Percentiles rank a stretch among this genome's conserved stretches.
Conservation (phyloP, 345 rosid species). For the Dipteronia dyeriana region DNA sequence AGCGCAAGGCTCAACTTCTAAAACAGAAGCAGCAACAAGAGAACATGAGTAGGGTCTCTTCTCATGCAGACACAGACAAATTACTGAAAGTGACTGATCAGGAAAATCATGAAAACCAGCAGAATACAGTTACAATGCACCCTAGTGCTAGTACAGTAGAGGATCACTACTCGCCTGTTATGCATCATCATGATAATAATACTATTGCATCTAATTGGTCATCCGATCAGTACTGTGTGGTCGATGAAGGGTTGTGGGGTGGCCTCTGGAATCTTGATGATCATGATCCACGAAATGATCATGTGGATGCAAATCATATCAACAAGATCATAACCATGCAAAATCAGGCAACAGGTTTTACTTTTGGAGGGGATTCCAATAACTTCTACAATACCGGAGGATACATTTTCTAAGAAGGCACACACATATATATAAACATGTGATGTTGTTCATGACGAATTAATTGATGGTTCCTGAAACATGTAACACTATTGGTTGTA, state of each 20-base stretch:
- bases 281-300: not conserved
- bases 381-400: slow-evolving; percentile 36
- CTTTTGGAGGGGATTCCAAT: slow-evolving; percentile 29
- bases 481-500: slow-evolving; percentile 13
- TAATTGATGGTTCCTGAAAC: not conserved
- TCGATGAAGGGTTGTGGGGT: slow-evolving; percentile 53
- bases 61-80: not conserved
- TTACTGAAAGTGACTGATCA: not conserved
- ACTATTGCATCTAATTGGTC: slow-evolving; percentile 21
- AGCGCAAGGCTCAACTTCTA: slow-evolving; percentile 30
- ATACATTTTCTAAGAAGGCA: slow-evolving; percentile 31
- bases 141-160: slow-evolving; percentile 12
- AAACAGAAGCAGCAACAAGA: slow-evolving; percentile 28
- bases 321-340: slow-evolving; percentile 26
- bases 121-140: slow-evolving; percentile 21
- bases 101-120: slow-evolving; percentile 24
- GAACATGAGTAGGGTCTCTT: slow-evolving; percentile 6
- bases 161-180: slow-evolving; percentile 35
- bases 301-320: slow-evolving; percentile 17
- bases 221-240: slow-evolving; percentile 26
- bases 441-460: not conserved
- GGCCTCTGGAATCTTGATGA: slow-evolving; percentile 57
- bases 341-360: slow-evolving; percentile 23
- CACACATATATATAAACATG: not conserved
- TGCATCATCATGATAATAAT: slow-evolving; percentile 25